Percentiles rank a stretch among this genome's conserved stretches.
phyloP scores from a whole-genome alignment of 164 flowering plant genomes.

The Vitis cinerea region DNA sequence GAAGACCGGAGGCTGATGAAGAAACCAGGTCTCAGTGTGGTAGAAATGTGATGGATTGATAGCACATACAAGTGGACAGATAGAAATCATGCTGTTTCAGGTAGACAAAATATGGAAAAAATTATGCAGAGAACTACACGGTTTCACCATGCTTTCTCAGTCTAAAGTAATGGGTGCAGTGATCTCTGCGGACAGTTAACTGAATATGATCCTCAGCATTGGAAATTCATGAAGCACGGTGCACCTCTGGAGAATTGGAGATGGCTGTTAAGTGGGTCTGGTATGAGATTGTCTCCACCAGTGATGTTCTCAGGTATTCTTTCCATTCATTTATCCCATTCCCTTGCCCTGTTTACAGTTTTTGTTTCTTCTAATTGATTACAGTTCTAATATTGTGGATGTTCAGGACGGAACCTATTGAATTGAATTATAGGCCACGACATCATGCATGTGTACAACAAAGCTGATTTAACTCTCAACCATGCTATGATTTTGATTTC shows the following conservation, averaged over 20 bases:
- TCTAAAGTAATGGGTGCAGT: not conserved
- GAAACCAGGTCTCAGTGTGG: conserved; percentile 32
- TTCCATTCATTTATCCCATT: not conserved
- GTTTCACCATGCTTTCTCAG: not conserved
- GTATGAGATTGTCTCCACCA: not conserved
- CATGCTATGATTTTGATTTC: not conserved
- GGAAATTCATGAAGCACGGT: not conserved
- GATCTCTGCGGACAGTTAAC: not conserved
- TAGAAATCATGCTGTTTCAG: not conserved
- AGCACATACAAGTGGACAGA: not conserved
- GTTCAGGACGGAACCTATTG: not conserved
- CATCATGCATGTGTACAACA: not conserved
- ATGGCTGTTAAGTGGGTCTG: not conserved
- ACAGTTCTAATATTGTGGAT: not conserved
- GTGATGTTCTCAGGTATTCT: not conserved
- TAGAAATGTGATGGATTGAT: conserved; percentile 11
- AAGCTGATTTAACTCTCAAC: not conserved
- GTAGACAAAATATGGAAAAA: not conserved
- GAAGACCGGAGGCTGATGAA: conserved; percentile 28
- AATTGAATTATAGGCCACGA: not conserved
- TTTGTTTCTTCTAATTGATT: no score
- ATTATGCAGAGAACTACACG: not conserved
- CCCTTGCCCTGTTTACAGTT: not conserved
- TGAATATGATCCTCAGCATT: not conserved
- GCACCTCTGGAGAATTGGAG: not conserved